Base-by-base conservation (phyloP, 257 asterid genomes). In the Solanum habrochaites region DNA sequence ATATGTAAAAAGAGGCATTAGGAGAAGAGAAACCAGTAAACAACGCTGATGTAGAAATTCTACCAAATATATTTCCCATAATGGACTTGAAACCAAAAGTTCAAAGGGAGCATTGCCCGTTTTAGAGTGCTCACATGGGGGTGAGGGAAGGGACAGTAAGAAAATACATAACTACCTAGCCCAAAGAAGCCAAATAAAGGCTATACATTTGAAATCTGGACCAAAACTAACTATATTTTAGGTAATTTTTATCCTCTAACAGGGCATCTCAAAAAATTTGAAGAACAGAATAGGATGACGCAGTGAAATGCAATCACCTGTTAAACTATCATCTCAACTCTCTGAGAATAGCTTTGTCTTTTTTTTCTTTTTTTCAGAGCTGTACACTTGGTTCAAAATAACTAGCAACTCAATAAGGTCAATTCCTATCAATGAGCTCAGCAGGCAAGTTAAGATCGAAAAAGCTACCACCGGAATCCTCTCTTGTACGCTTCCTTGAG, bases 401-500 rank as follows among this genome's bases (percentile, higher is more conserved):
- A 74, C 37, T 9, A 73, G 82, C 90, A 52, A 69, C 86, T 72
- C 32, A 89, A 58, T 35, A 37, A 88, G 47, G 90, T 88, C 78
- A 88, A 64, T 90, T 89, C 71, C 88, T 74, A 87, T 83, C 91
- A 52, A 91, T 83, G 86, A 83, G 71, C 86, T 93, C 92, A 7
- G 98, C 96, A 35, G 98, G 99, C 88, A 95, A 37, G 94, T 94
- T 95, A 72, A 95, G 95, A 92, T 96, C 98, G 70, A 96, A 88
- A 75, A 90, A 66, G 27, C 89, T 85, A 86, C 92, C 92, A 47
- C 72, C 66, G 0, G 90, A 85, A 85, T 84, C 94, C 62, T 88
- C 86, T 85, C 95, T 93, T 43, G 93, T 87, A 29, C 96, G 98
- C 90, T 97, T 95, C 80, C 94, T 90, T 21, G 95, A 87, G 66